Conservation (phyloP, 192 early-diverging fungal species). For the Gryganskiella cystojenkinii region DNA sequence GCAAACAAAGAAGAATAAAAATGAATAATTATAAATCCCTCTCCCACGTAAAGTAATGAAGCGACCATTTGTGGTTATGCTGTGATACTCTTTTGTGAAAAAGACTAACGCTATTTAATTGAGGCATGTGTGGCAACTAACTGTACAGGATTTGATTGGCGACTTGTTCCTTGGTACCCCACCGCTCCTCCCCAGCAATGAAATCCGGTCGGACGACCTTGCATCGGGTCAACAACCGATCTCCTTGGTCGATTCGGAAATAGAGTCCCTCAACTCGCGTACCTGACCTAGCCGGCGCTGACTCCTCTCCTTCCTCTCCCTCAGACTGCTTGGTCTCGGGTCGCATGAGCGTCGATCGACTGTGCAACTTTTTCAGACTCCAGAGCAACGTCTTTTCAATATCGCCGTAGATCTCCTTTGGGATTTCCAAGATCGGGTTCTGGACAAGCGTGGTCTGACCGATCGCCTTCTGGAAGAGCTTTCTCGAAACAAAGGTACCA, state of each 20-base stretch:
- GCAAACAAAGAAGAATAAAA: too few relatives aligned
- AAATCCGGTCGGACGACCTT: slow-evolving; percentile 49
- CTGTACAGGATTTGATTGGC: slow-evolving; percentile 17
- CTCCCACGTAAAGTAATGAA: too few relatives aligned
- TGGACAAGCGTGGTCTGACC: slow-evolving; percentile 23
- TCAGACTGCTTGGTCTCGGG: neutral
- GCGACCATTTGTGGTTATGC: too few relatives aligned
- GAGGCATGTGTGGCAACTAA: too few relatives aligned
- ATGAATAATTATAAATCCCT: too few relatives aligned
- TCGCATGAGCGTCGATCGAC: slow-evolving; percentile 36
- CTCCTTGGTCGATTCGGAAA: slow-evolving; percentile 46
- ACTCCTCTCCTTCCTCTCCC: neutral
- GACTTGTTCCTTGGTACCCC: slow-evolving; percentile 42
- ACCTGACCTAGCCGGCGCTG: neutral
- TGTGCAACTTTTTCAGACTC: slow-evolving; percentile 28
- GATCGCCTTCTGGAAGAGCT: slow-evolving; percentile 28
- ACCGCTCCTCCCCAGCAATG: slow-evolving; percentile 47
- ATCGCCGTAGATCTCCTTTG: slow-evolving; percentile 19
- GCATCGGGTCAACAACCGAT: slow-evolving; percentile 41
- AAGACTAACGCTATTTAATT: too few relatives aligned
- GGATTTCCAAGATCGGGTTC: slow-evolving; percentile 23
- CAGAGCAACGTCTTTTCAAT: slow-evolving; percentile 34
- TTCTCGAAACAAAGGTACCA: slow-evolving; percentile 44
- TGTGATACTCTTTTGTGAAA: too few relatives aligned
- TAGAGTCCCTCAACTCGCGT: slow-evolving; percentile 46